Percentiles rank a stretch among this genome's conserved stretches.
phyloP scores from a whole-genome alignment of 2,329 filamentous ascomycete genomes.

The Escovopsis weberi region DNA sequence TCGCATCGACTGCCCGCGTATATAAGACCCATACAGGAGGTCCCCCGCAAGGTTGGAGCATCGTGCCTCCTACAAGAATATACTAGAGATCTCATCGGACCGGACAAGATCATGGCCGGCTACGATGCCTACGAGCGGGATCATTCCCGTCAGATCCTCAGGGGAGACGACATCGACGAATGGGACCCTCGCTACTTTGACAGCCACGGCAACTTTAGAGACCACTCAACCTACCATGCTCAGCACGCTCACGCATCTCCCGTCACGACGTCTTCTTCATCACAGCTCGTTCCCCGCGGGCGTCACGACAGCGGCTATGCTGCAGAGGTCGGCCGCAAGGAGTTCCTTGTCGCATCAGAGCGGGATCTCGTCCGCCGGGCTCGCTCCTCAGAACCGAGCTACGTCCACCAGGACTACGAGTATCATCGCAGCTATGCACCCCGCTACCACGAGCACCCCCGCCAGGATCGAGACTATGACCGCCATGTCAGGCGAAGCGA shows the following conservation, averaged over 20 bases:
- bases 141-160: constrained; percentile 35
- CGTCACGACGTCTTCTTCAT: constrained; percentile 17
- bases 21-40: no score
- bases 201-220: not conserved
- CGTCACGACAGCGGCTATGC: constrained; percentile 56
- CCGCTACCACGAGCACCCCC: constrained; percentile 17
- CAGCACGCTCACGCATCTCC: constrained; percentile 26
- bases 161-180: constrained; percentile 38
- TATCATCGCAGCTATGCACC: constrained; percentile 36
- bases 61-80: no score
- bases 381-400: constrained; percentile 46
- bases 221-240: not conserved
- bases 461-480: constrained; percentile 25
- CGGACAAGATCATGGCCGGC: constrained; percentile 19
- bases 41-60: no score
- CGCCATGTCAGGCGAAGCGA: constrained; percentile 32
- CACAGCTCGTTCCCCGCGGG: constrained; percentile 37
- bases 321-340: constrained; percentile 63
- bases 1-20: no score
- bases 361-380: constrained; percentile 39
- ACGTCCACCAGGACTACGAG: constrained; percentile 40
- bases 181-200: constrained; percentile 40
- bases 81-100: no score
- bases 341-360: constrained; percentile 52
- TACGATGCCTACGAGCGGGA: constrained; percentile 43